These are phyloP conservation scores for Mycena polygramma DNA, from an alignment of 768 basidiomycete genomes.

Conservation along the genomic window DNA sequence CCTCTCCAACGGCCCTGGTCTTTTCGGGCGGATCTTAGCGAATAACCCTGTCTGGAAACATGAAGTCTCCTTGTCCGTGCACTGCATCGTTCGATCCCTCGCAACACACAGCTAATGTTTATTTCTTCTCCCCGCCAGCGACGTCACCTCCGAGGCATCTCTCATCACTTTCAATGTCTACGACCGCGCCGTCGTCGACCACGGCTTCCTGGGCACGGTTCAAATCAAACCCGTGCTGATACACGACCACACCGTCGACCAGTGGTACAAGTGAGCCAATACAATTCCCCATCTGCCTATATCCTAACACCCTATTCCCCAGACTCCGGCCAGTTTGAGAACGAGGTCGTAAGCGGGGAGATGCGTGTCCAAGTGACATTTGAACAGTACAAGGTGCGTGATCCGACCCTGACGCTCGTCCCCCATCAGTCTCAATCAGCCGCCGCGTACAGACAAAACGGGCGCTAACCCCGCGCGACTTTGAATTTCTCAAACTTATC, in stretches of 20 bases:
- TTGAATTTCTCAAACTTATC: constrained; percentile 98
- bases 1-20: constrained; percentile 52
- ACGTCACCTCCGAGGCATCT: constrained; percentile 91
- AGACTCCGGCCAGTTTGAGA: constrained; percentile 83
- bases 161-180: constrained; percentile 91
- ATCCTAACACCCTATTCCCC: constrained; percentile 33
- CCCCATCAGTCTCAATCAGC: constrained; percentile 36
- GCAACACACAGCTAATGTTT: constrained; percentile 34
- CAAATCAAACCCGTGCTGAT: constrained; percentile 92
- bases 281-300: constrained; percentile 30
- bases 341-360: constrained; percentile 90
- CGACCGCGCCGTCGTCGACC: constrained; percentile 85
- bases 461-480: constrained; percentile 92
- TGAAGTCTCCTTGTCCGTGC: constrained; percentile 95
- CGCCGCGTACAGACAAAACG: constrained; percentile 74
- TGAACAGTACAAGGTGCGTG: constrained; percentile 87
- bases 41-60: constrained; percentile 99
- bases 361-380: constrained; percentile 96
- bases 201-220: constrained; percentile 90
- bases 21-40: constrained; percentile 77
- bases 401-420: constrained; percentile 37
- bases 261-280: constrained; percentile 92
- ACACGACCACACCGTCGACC: constrained; percentile 96
- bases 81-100: constrained; percentile 30
- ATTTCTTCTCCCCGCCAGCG: constrained; percentile 64